phyloP scores from a whole-genome alignment of 2,329 filamentous ascomycete genomes.

The Aphanocladium album region DNA sequence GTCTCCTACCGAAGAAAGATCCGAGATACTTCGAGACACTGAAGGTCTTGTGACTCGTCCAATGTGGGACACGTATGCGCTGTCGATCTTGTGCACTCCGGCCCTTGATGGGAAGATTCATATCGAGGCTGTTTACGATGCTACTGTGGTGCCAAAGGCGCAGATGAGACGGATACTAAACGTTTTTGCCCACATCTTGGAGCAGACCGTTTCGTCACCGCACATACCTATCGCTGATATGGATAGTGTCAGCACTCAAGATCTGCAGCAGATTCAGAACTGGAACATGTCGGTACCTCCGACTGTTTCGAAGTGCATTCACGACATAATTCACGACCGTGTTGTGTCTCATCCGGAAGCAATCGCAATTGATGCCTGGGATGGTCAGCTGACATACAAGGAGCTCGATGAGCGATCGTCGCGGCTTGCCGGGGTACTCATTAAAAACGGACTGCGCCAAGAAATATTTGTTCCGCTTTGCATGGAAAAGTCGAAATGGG shows the following conservation, averaged over 20 bases:
- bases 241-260: neutral
- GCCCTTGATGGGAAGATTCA: neutral
- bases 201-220: neutral
- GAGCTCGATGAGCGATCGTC: constrained; percentile 10
- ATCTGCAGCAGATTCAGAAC: neutral
- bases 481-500: constrained; percentile 26
- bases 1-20: no score
- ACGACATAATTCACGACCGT: neutral
- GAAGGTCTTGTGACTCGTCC: neutral
- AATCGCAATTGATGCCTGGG: constrained; percentile 41
- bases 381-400: constrained; percentile 37
- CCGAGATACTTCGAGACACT: neutral
- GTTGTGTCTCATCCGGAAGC: neutral
- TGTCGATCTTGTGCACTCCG: neutral
- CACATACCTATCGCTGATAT: neutral
- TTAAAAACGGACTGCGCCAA: constrained; percentile 19
- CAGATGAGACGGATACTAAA: neutral
- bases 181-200: neutral
- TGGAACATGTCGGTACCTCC: neutral
- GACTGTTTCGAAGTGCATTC: neutral
- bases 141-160: neutral
- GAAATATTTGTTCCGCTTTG: constrained; percentile 25
- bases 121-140: neutral
- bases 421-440: neutral
- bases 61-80: neutral